A percentile compares a stretch with the other conserved stretches of the same genome.
Evolutionary conservation across 2,329 filamentous ascomycete genomes (phyloP).

Genomic region (Clarireedia hainanense): DNA sequence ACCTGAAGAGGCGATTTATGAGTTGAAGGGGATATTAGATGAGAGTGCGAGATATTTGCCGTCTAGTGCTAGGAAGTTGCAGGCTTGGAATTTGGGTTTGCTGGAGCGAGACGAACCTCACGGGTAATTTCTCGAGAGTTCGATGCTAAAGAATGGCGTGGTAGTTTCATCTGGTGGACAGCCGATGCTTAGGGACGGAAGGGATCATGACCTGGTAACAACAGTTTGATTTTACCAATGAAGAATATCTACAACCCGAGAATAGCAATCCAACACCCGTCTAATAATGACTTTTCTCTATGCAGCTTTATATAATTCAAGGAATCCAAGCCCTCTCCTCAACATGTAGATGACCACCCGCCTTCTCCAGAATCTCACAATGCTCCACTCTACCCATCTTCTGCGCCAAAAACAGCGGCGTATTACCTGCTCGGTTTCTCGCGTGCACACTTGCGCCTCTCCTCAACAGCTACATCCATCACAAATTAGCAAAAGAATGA

Average conservation of each 20-base stretch:
- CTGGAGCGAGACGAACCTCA: conserved; percentile 46
- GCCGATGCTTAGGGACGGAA: too few relatives aligned
- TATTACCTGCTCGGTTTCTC: conserved; percentile 57
- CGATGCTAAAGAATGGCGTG: too few relatives aligned
- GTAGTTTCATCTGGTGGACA: too few relatives aligned
- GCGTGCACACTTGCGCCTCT: conserved; percentile 60
- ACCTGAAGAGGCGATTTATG: conserved; percentile 41
- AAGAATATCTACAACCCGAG: neutral
- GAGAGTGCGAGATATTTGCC: conserved; percentile 47
- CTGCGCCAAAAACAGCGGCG: conserved; percentile 55
- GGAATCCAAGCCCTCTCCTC: conserved; percentile 33
- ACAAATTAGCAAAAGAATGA: neutral
- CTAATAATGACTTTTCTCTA: neutral
- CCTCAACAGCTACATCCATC: conserved; percentile 32
- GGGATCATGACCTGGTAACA: too few relatives aligned
- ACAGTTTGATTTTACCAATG: too few relatives aligned
- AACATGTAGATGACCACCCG: conserved; percentile 52
- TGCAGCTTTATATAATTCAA: neutral
- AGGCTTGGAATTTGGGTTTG: conserved; percentile 61
- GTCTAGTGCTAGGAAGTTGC: conserved; percentile 45
- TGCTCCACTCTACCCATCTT: conserved; percentile 47
- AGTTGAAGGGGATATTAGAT: conserved; percentile 32
- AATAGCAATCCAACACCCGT: neutral
- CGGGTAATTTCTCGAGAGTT: too few relatives aligned
- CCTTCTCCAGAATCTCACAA: conserved; percentile 46